Evolutionary conservation across 2,329 filamentous ascomycete species (phyloP).

Genomic region (Emergomyces orientalis): DNA sequence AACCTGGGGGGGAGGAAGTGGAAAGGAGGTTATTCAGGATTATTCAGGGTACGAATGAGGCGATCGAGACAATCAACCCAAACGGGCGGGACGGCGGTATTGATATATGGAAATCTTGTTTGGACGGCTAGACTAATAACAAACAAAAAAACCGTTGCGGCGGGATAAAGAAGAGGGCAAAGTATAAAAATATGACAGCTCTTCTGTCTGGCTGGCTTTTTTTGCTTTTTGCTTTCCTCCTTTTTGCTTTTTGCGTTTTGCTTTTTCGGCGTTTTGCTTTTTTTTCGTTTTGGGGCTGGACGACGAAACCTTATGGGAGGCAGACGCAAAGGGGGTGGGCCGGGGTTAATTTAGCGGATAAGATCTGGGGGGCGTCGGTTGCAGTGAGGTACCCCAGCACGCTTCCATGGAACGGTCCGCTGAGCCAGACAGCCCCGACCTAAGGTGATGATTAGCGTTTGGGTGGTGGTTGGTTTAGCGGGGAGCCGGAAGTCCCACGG

Average conservation of each 20-base stretch:
- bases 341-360: background rate
- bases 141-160: constrained; percentile 9
- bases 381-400: background rate
- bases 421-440: background rate
- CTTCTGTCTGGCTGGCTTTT: background rate
- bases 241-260: background rate
- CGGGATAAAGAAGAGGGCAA: background rate
- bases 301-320: background rate
- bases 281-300: too few species aligned
- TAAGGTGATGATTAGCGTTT: background rate
- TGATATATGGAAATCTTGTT: background rate
- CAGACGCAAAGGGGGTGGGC: background rate
- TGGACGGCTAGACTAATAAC: background rate
- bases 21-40: background rate
- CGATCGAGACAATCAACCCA: constrained; percentile 6
- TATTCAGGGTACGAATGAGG: constrained; percentile 1
- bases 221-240: background rate
- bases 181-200: constrained; percentile 9
- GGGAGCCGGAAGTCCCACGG: background rate
- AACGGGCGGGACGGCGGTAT: constrained; percentile 4
- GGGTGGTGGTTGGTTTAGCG: background rate
- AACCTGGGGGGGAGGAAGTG: background rate
- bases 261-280: background rate
- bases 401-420: constrained; percentile 8
- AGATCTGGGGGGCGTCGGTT: constrained; percentile 1